Conservation (phyloP, 768 basidiomycete genomes). For the Termitomyces heimii region DNA sequence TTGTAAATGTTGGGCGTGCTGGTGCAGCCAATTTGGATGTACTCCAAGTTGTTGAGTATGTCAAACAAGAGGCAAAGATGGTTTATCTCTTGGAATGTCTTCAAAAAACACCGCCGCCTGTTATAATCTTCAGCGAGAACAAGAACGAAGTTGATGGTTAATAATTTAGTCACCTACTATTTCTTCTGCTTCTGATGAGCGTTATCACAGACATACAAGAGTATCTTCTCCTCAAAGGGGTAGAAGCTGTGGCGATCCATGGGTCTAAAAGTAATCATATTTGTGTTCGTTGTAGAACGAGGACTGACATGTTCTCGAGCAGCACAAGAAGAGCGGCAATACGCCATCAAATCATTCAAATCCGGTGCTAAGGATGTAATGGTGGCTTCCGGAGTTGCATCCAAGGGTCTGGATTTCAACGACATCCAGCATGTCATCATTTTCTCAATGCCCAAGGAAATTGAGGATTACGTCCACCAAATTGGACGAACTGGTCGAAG, state of each 20-base stretch:
- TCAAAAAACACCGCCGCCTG: slow-evolving; percentile 97
- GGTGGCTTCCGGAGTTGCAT: slow-evolving; percentile 98
- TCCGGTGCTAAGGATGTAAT: slow-evolving; percentile 97
- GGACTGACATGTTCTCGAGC: not conserved
- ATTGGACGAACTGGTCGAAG: slow-evolving; percentile 97
- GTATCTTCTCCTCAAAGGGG: slow-evolving; percentile 91
- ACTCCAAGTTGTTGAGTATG: slow-evolving; percentile 94
- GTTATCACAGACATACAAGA: slow-evolving; percentile 86
- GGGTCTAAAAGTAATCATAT: slow-evolving; percentile 82
- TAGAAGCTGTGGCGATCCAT: slow-evolving; percentile 98
- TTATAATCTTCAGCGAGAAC: slow-evolving; percentile 97
- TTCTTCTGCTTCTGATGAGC: not conserved
- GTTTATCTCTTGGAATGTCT: slow-evolving; percentile 96
- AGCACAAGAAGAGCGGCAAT: slow-evolving; percentile 99
- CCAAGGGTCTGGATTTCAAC: slow-evolving; percentile 97
- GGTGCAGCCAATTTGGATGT: slow-evolving; percentile 98
- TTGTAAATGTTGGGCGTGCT: slow-evolving; percentile 97
- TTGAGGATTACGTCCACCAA: slow-evolving; percentile 99
- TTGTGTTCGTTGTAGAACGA: not conserved
- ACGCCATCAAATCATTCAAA: slow-evolving; percentile 98
- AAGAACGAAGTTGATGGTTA: slow-evolving; percentile 99
- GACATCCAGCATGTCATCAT: slow-evolving; percentile 99
- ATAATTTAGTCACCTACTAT: slow-evolving; percentile 11
- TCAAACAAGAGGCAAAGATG: slow-evolving; percentile 99
- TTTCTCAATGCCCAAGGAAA: slow-evolving; percentile 99